phyloP scores from a whole-genome alignment of 148 eudicot genomes.

The Vaccinium corymbosum region DNA sequence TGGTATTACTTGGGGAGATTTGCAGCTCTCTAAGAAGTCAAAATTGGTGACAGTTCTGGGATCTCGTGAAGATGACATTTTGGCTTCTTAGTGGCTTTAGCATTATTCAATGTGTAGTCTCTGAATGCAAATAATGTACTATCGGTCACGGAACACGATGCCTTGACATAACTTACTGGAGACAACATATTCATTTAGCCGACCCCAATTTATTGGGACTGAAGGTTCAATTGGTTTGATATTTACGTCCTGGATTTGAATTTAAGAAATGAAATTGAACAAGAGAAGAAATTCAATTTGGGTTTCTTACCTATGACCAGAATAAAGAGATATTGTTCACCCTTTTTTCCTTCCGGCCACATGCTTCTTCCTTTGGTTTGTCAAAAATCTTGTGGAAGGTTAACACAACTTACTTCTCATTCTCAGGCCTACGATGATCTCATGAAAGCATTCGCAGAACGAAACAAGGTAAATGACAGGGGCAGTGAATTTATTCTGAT shows the following conservation, averaged over 20 bases:
- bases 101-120: background rate
- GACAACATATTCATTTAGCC: background rate
- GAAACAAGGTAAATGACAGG: slow-evolving; percentile 68
- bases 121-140: background rate
- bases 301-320: background rate
- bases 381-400: slow-evolving; percentile 5
- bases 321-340: background rate
- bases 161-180: background rate
- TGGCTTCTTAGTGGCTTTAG: slow-evolving; percentile 7
- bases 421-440: slow-evolving; percentile 91
- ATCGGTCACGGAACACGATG: background rate
- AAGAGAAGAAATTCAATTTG: background rate
- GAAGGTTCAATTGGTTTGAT: background rate
- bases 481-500: background rate
- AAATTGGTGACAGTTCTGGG: slow-evolving; percentile 5
- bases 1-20: background rate
- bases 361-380: slow-evolving; percentile 4
- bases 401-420: slow-evolving; percentile 13
- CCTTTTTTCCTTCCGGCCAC: background rate
- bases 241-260: background rate
- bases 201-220: background rate
- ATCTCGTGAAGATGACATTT: background rate
- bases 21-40: background rate
- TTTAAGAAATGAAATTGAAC: background rate
- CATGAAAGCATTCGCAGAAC: slow-evolving; percentile 88